Conservation (phyloP, 129 eudicot species). For the Arctium minus region DNA sequence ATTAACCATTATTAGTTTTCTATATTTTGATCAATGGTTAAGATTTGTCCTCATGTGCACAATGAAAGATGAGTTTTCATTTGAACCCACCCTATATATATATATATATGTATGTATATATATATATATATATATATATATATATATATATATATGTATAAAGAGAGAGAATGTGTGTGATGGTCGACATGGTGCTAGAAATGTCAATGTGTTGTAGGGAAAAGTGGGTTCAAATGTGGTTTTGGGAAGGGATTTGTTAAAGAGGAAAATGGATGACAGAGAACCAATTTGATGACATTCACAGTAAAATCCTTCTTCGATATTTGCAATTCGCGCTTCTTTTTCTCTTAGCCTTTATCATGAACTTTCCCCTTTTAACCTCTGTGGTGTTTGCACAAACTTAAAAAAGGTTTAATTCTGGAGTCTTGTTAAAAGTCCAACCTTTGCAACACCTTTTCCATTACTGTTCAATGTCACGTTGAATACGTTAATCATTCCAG, state of each 20-base stretch:
- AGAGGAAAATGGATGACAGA: constrained; percentile 51
- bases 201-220: constrained; percentile 35
- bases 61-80: too few species aligned
- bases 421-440: neutral
- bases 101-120: too few species aligned
- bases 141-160: too few species aligned
- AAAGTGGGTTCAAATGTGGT: constrained; percentile 52
- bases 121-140: too few species aligned
- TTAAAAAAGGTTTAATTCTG: constrained; percentile 20
- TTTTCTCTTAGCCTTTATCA: constrained; percentile 20
- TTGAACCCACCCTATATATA: too few species aligned
- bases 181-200: constrained; percentile 14
- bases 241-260: constrained; percentile 28
- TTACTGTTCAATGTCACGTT: neutral
- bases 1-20: too few species aligned
- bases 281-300: constrained; percentile 37
- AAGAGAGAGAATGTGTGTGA: neutral
- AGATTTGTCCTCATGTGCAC: too few species aligned
- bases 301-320: constrained; percentile 22
- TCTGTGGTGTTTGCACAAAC: constrained; percentile 32
- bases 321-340: constrained; percentile 3
- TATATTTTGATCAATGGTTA: too few species aligned
- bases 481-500: too few species aligned
- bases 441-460: neutral
- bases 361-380: constrained; percentile 13